Base-by-base conservation (phyloP, 495 filamentous ascomycete genomes). In the Penicillium cinerascens region DNA sequence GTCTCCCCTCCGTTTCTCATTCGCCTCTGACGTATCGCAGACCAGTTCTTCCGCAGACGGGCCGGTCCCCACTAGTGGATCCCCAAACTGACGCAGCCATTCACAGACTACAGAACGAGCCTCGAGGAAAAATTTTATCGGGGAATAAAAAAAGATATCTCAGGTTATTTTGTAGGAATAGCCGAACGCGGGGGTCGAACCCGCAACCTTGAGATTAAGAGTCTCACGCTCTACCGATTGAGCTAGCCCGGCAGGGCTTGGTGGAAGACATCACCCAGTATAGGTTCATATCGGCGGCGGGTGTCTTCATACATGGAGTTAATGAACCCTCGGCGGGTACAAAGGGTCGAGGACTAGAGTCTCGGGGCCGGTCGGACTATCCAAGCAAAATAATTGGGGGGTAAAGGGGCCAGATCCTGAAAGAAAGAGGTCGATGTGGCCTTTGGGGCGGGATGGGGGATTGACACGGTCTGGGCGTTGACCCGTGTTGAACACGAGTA, bases 201-300 rank as follows among this genome's bases (percentile, higher is more conserved):
- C 77, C 74, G 68, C 75, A 79, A 69, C 77, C 75, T 79, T 78
- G 73, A 78, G 76, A 77, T 79, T 82, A 82, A 80, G 76, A 79
- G 73, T 71, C 71, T 76, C 75, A 81, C 78, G 78, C 78, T 81
- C 78, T 81, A 74, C 74, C 74, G 71, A 78, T 77, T 78, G 78
- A 81, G 69, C 72, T 82, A 82, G 75, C 77, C 75, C 57, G 68
- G 71, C 67, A 55, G 56, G 58, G 61, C 44, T 71, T 61, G 61
- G 59, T 63, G 56, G 25, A 56, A 35, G 37, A 5, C 20, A 8
- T 18, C 33, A 10, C 16, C 15, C 6, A 9, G 27, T 18, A 27
- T n/a, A 0, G 46, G 18, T 3, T 21, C 2, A 53, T 15, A 53
- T 45, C 13, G 29, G 29, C 29, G 0, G 29, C 1, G 11, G 10